phyloP scores from a whole-genome alignment of 768 basidiomycete genomes.

The Auricularia auricula-judae region DNA sequence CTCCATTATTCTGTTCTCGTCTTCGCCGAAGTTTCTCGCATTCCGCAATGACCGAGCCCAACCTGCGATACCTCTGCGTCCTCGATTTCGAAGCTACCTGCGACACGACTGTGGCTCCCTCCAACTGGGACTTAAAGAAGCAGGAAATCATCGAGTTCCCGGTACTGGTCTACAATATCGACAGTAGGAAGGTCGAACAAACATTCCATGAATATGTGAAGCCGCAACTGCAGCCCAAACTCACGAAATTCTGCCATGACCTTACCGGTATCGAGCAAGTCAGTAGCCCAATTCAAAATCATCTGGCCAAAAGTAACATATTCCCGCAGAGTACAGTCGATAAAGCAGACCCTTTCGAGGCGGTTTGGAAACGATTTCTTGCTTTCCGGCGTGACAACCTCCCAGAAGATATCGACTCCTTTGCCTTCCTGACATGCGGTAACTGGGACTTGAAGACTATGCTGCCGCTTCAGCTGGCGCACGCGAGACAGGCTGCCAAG shows the following conservation, averaged over 20 bases:
- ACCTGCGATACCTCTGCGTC: conserved; percentile 1
- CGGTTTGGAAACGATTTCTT: conserved; percentile 5
- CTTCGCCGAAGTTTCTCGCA: too few species aligned
- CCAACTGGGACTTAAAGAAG: not conserved
- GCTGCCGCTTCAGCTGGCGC: conserved; percentile 5
- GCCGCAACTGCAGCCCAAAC: conserved; percentile 1
- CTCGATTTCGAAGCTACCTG: conserved; percentile 7
- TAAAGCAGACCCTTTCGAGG: conserved; percentile 3
- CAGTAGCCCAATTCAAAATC: too few species aligned
- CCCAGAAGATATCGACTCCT: conserved; percentile 1
- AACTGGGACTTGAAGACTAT: conserved; percentile 7
- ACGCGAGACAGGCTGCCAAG: not conserved
- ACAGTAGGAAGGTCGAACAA: not conserved
- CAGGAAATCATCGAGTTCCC: conserved; percentile 7
- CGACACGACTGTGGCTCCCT: not conserved
- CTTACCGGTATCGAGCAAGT: conserved; percentile 8
- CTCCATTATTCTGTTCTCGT: too few species aligned
- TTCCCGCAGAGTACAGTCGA: conserved; percentile 5
- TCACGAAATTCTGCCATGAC: conserved; percentile 8
- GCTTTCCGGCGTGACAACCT: not conserved
- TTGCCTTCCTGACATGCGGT: conserved; percentile 9
- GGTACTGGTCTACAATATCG: not conserved
- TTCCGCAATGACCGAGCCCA: too few species aligned
- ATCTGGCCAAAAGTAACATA: too few species aligned
- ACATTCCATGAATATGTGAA: conserved; percentile 7